phyloP scores from a whole-genome alignment of 176 grass and related monocot genomes.

The Lolium rigidum region DNA sequence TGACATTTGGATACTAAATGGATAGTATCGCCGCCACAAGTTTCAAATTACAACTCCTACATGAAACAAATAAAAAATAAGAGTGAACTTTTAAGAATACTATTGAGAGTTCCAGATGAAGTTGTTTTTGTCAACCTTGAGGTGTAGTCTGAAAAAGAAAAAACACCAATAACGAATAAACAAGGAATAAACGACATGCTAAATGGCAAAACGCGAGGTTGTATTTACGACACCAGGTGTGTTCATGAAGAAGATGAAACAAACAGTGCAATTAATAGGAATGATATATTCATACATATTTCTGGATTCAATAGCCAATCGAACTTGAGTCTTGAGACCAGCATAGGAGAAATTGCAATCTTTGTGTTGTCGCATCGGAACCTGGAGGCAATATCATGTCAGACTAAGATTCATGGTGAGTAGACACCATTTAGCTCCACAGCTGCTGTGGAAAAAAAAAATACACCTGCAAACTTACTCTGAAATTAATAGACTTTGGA shows the following conservation, averaged over 20 bases:
- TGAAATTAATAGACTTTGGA: constrained; percentile 74
- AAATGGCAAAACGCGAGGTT: constrained; percentile 3
- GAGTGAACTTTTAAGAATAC: background rate
- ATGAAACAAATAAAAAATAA: constrained; percentile 21
- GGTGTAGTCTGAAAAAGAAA: background rate
- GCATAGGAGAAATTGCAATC: constrained; percentile 99
- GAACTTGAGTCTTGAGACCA: constrained; percentile 98
- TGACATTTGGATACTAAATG: background rate
- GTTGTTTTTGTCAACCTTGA: constrained; percentile 15
- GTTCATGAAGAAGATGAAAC: constrained; percentile 9
- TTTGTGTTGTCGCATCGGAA: constrained; percentile 96
- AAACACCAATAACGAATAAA: constrained; percentile 2
- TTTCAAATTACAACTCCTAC: constrained; percentile 23
- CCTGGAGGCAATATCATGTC: constrained; percentile 52
- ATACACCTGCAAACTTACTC: constrained; percentile 66
- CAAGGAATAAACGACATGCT: constrained; percentile 1
- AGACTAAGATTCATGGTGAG: constrained; percentile 2
- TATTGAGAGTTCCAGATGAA: constrained; percentile 25
- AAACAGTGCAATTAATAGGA: background rate
- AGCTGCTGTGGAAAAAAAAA: constrained; percentile 9
- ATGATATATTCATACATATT: constrained; percentile 62
- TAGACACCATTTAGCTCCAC: constrained; percentile 27
- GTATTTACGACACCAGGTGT: constrained; percentile 20
- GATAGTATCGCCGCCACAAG: background rate
- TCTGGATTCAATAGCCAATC: constrained; percentile 84